Base-by-base conservation (phyloP, 2,329 filamentous ascomycete species). In the Colletotrichum aenigma region DNA sequence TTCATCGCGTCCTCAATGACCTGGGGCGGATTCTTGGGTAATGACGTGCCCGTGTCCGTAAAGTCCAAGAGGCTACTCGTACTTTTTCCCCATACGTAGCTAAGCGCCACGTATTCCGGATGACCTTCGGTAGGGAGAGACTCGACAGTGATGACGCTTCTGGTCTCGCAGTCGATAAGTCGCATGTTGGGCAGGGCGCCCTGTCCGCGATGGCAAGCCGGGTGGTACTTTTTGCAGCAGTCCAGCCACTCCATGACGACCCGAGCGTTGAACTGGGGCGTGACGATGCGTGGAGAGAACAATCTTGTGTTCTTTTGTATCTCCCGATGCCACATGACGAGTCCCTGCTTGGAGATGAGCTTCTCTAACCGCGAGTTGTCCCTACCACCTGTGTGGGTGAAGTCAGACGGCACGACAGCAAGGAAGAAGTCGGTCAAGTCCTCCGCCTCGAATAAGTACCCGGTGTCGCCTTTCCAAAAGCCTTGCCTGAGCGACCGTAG, bases 1-100 rank as follows among this genome's bases (percentile, higher is more conserved):
- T 70, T 70, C 4, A 81, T 71, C 4, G 77, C 78, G 58, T 81
- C 80, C 48, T 62, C 48, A 9, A 71, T 30, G 5, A 71, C 67
- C 10, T 34, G 38, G n/a, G 67, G 36, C 26, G 56, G 26, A n/a
- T 32, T 62, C 18, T 26, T 48, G 36, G 34, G 58, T 36, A 61
- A 24, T 21, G 58, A 52, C 18, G 30, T 48, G 26, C 58, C 67
- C 18, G 56, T 52, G 18, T 52, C 67, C 15, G 55, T 55, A 28
- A 32, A 36, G 18, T 70, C 67, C 13, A 62, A 21, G 16, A 70
- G 58, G 36, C n/a, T 62, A 52, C 36, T 62, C 32, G 21, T 71
- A 52, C 48, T 60, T 7, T 66, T 71, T 1, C 69, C 69, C 69
- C 69, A 71, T 4, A 71, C 69, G 52, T 71, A 71, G 26, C 69